Evolutionary conservation across 176 grass and related monocot species (phyloP), one percentile per base, ranked within the genome.

Genomic region (Puccinellia tenuiflora): DNA sequence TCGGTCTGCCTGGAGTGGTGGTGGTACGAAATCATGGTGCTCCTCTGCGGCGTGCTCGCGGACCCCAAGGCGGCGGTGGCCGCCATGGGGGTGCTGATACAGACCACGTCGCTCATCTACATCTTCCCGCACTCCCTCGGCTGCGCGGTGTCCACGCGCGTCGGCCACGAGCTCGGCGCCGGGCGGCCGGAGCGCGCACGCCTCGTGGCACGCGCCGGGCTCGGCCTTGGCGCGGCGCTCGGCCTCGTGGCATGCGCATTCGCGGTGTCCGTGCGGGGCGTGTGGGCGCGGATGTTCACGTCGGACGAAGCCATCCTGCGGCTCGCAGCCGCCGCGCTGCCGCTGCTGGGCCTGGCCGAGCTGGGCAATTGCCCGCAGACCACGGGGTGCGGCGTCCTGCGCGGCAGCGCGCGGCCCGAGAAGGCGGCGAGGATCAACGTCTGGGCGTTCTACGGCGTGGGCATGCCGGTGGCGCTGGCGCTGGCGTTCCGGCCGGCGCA

Each of bases 11-110:
- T 97, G 25, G 94, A 97, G 50, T 97, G 94, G 94, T 97, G 94
- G 94, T 97, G 94, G 94, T 97, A 97, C 67, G 94, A 97, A 89
- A 97, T 97, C 82, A 97, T 93, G 89, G 90, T 97, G 81, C 83
- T 97, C 9, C 91, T 97, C 78, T 97, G 94, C 48, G 94, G 94
- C 73, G 73, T 93, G 68, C 94, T 97, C 22, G 26, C 81, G 24
- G 87, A 94, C 76, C 94, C 94, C 9, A 93, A 94, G 84, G 92
- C 94, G 53, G 88, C 94, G 35, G 87, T 97, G 77, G 91, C 94
- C 25, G 84, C 91, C 3, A 97, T 97, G 94, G 94, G 94, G 18
- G 85, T 97, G 43, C 89, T 97, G 22, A 97, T 97, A 12, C 94
- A 97, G 86, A 97, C 91, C 22, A 97, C 94, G 3, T 97, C 94